These are phyloP conservation scores for Trichoderma erinaceum DNA, from an alignment of 495 filamentous ascomycete species.

Conservation along the genomic window DNA sequence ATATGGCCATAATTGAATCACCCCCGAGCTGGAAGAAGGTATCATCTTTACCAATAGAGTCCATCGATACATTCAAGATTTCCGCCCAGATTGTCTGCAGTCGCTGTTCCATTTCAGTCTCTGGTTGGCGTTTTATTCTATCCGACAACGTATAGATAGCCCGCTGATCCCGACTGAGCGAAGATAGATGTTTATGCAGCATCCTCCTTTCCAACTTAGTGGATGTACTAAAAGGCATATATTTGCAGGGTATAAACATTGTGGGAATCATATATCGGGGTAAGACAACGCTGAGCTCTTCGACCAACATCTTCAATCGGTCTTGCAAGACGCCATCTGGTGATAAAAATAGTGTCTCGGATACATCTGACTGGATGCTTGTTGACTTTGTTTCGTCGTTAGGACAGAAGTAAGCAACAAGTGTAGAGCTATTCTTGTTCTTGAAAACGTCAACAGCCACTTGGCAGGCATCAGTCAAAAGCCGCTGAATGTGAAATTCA, in stretches of 20 bases:
- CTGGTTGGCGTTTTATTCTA: conserved; percentile 2
- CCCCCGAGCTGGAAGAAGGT: conserved; percentile 43
- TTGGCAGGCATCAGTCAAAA: conserved; percentile 25
- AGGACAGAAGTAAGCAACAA: conserved; percentile 9
- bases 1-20: conserved; percentile 8
- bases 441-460: conserved; percentile 41
- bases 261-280: conserved; percentile 26
- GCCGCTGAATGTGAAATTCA: conserved; percentile 23
- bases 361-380: background rate
- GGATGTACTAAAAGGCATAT: conserved; percentile 3
- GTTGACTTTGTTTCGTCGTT: background rate
- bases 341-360: background rate
- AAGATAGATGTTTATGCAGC: background rate
- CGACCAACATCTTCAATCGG: background rate
- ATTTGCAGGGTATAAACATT: conserved; percentile 18
- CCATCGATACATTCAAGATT: conserved; percentile 32
- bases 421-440: background rate
- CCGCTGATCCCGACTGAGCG: conserved; percentile 5
- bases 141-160: conserved; percentile 14
- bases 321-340: background rate
- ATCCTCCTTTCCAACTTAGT: conserved; percentile 5
- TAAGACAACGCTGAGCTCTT: conserved; percentile 1
- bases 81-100: conserved; percentile 42
- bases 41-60: conserved; percentile 24
- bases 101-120: conserved; percentile 20